Base-by-base conservation (phyloP, 768 basidiomycete species). In the Suillus tomentosus region DNA sequence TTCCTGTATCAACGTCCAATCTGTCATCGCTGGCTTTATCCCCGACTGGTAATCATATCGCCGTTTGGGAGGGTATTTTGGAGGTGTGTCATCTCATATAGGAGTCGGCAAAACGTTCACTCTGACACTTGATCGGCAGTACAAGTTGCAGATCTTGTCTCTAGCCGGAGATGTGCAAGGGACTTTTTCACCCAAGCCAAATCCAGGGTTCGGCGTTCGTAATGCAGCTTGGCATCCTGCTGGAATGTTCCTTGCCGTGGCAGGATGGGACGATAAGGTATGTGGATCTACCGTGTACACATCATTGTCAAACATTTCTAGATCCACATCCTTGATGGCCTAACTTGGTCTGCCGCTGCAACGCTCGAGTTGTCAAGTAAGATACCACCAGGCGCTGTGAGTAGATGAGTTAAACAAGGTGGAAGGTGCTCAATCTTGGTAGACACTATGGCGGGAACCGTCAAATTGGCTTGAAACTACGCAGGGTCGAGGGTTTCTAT, bases 211-310 rank as follows among this genome's bases (percentile, higher is more conserved):
- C 62, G 95, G 95, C 7, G 87, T 97, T 50, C 85, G 94, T 11
- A 80, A 78, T 64, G 87, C 89, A 1, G 78, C 84, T 22, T 98
- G 95, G 95, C 92, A 95, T 76, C 95, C 95, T 4, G 89, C 81
- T 62, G 93, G 95, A 5, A 80, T 85, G 70, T 95, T 91, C 72
- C 78, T 97, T 10, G 91, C 89, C 2, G 81, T 95, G 0, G 88
- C 87, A 14, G 95, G 95, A 13, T 95, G 90, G 87, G 94, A 96
- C 76, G 94, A 95, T 69, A 93, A 90, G 77, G 94, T 91, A 62
- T 48, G 78, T 67, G 4, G 24, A 47, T 5, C 60, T 14, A 5
- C 53, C 54, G 62, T 31, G 61, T 55, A 39, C 39, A 43, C 19
- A 8, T 19, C 36, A n/a, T 17, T 51, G 45, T 61, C 62, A 39